Evolutionary conservation across 2,329 filamentous ascomycete genomes (phyloP).

Genomic region (Aotearoamyces nothofagi): DNA sequence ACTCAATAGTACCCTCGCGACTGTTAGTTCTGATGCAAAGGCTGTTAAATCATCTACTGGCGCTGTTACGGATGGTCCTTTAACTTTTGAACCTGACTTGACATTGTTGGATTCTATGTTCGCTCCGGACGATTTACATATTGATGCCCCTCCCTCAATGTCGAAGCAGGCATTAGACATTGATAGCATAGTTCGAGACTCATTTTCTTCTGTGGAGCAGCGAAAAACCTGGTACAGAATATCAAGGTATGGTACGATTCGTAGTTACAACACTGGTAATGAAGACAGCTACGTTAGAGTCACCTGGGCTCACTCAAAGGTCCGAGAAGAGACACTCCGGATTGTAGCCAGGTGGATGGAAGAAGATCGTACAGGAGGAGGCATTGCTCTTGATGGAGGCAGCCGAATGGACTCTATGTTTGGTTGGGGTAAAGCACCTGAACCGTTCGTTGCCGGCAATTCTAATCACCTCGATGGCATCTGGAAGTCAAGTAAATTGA

Average conservation of each 20-base stretch:
- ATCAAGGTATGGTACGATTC: conserved; percentile 41
- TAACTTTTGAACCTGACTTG: too few species aligned
- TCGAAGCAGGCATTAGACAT: too few species aligned
- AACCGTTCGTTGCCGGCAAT: too few species aligned
- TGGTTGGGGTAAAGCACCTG: conserved; percentile 39
- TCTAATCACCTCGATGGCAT: too few species aligned
- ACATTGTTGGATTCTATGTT: too few species aligned
- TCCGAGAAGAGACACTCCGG: conserved; percentile 36
- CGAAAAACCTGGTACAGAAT: conserved; percentile 51
- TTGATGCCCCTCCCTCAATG: too few species aligned
- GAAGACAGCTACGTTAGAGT: conserved; percentile 44
- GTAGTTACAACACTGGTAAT: conserved; percentile 38
- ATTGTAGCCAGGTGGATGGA: conserved; percentile 53
- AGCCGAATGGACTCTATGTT: conserved; percentile 37
- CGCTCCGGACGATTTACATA: conserved; percentile 28
- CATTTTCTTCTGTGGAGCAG: conserved; percentile 38
- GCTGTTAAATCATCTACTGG: too few species aligned
- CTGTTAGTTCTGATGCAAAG: too few species aligned
- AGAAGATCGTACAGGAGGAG: conserved; percentile 41
- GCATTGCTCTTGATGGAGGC: conserved; percentile 27
- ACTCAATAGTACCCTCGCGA: too few species aligned
- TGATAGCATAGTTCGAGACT: too few species aligned
- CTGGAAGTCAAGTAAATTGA: conserved; percentile 10
- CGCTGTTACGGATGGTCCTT: too few species aligned
- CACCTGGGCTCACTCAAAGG: conserved; percentile 38